A percentile compares a stretch with the other conserved stretches of the same genome.
These are phyloP conservation scores for Lenwebbia sp. DNA, from an alignment of 345 rosid genomes.

Conservation along the genomic window DNA sequence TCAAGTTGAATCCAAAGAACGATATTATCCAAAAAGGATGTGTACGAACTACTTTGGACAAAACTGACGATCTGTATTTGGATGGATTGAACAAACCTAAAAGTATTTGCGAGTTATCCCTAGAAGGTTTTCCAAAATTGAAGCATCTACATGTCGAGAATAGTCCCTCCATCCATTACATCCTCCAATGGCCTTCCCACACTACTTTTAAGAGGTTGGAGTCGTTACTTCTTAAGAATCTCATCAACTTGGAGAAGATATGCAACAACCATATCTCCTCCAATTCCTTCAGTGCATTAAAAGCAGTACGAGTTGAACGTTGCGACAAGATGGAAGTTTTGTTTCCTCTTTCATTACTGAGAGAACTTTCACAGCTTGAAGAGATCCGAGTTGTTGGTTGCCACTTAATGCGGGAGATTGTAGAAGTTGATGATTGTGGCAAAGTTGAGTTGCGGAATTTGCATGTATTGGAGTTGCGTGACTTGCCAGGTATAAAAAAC, in stretches of 20 bases:
- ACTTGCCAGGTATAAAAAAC: neutral
- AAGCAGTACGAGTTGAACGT: fast-evolving
- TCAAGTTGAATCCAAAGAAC: fast-evolving
- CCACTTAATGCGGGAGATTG: neutral
- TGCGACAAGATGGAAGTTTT: neutral
- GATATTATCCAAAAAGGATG: neutral
- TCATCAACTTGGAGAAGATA: neutral
- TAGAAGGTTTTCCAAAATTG: neutral
- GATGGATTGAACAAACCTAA: neutral
- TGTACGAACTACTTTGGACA: fast-evolving
- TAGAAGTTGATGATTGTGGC: neutral
- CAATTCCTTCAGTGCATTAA: neutral
- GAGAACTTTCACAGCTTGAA: neutral
- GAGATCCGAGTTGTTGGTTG: neutral
- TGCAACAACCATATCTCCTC: neutral
- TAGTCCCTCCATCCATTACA: fast-evolving
- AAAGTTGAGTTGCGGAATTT: neutral
- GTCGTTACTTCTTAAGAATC: neutral
- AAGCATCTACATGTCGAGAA: fast-evolving
- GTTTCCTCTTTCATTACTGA: neutral
- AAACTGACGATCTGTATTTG: neutral
- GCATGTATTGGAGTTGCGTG: neutral
- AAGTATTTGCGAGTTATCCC: fast-evolving
- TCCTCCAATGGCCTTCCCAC: fast-evolving
- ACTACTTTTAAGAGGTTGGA: neutral